Evolutionary conservation across 345 rosid species (phyloP).

Genomic region (Citrus reticulata): DNA sequence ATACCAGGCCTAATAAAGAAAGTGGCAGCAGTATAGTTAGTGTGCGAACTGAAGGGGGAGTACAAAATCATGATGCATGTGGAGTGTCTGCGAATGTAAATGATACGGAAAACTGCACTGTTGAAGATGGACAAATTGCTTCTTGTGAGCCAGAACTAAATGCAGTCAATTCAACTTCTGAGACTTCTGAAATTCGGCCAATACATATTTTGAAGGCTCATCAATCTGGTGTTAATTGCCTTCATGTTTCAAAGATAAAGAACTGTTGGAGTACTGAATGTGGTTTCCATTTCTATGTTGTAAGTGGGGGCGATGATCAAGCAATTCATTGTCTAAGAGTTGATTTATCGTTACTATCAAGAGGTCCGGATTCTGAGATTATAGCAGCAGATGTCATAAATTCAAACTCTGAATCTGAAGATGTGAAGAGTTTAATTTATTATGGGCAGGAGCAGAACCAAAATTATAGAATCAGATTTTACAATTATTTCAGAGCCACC

Average conservation of each 20-base stretch:
- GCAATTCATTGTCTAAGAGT: slow-evolving; percentile 65
- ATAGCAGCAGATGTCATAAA: slow-evolving; percentile 9
- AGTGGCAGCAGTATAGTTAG: slow-evolving; percentile 13
- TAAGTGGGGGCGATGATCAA: slow-evolving; percentile 98
- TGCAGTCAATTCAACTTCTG: slow-evolving; percentile 30
- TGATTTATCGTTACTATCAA: slow-evolving; percentile 20
- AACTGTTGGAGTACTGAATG: slow-evolving; percentile 25
- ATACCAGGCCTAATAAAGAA: slow-evolving; percentile 25
- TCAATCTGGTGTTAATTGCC: slow-evolving; percentile 91
- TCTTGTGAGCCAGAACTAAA: slow-evolving; percentile 26
- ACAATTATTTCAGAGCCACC: slow-evolving; percentile 37
- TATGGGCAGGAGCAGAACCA: slow-evolving; percentile 26
- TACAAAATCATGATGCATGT: slow-evolving; percentile 11
- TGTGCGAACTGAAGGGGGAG: slow-evolving; percentile 19
- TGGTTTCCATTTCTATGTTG: slow-evolving; percentile 40
- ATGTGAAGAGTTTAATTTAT: slow-evolving; percentile 4
- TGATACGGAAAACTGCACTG: slow-evolving; percentile 16
- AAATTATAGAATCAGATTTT: slow-evolving; percentile 38
- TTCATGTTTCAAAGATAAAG: slow-evolving; percentile 52
- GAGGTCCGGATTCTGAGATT: slow-evolving; percentile 16
- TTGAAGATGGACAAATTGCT: slow-evolving; percentile 16
- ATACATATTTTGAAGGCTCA: slow-evolving; percentile 52
- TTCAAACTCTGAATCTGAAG: slow-evolving; percentile 19
- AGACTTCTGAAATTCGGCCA: slow-evolving; percentile 58
- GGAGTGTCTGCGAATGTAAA: slow-evolving; percentile 15